phyloP scores from a whole-genome alignment of 2,329 filamentous ascomycete species.

The Endocalyx cinctus region DNA sequence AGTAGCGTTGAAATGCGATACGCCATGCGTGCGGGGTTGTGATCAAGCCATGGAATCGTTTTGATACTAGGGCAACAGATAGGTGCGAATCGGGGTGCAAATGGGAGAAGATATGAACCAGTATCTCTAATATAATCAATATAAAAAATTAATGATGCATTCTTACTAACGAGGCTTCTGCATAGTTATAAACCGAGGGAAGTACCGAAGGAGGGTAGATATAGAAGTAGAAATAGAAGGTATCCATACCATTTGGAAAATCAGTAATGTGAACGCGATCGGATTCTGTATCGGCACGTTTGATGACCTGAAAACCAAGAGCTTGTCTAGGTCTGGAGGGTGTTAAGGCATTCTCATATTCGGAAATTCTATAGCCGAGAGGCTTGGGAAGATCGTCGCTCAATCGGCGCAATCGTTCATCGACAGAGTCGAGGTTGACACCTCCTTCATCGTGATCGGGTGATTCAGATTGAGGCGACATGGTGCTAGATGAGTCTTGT shows the following conservation, averaged over 20 bases:
- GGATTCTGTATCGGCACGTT: slow-evolving; percentile 36
- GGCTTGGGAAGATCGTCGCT: slow-evolving; percentile 28
- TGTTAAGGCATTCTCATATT: slow-evolving; percentile 57
- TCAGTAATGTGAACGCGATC: slow-evolving; percentile 43
- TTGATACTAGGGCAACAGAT: slow-evolving; percentile 79
- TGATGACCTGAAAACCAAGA: slow-evolving; percentile 52
- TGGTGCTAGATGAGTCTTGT: slow-evolving; percentile 25
- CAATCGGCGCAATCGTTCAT: slow-evolving; percentile 50
- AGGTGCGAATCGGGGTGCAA: slow-evolving; percentile 80
- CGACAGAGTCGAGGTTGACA: slow-evolving; percentile 40
- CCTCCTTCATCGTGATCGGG: slow-evolving; percentile 22
- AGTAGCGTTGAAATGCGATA: slow-evolving; percentile 85
- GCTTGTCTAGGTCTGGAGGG: slow-evolving; percentile 42
- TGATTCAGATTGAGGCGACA: neutral
- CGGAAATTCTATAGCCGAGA: slow-evolving; percentile 51
- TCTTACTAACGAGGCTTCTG: no score
- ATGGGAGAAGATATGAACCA: slow-evolving; percentile 89
- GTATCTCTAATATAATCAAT: slow-evolving; percentile 64
- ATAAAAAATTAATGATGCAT: slow-evolving; percentile 18
- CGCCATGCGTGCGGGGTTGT: slow-evolving; percentile 93
- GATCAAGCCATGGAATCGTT: slow-evolving; percentile 79
- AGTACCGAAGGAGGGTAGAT: no score
- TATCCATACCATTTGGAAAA: slow-evolving; percentile 75
- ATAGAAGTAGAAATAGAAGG: slow-evolving; percentile 5
- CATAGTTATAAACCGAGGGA: no score